Base-by-base conservation (phyloP, 345 rosid genomes). In the Aegle marmelos region DNA sequence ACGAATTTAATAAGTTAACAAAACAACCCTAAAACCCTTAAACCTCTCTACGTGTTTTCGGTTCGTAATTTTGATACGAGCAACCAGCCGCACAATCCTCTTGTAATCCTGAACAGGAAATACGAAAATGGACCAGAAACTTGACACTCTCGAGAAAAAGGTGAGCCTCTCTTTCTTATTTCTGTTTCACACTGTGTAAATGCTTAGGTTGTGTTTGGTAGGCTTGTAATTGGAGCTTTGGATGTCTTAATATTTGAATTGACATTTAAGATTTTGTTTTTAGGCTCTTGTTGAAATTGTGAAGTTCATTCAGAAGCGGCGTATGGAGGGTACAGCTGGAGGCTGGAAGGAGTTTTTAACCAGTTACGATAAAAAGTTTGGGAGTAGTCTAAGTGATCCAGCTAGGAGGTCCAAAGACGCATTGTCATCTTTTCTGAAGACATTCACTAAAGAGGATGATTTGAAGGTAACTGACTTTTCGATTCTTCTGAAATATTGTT, bases 281-380 rank as follows among this genome's bases (percentile, higher is more conserved):
- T 33, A 94, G 97, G 87, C 89, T 76, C 93, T 94, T 54, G 91
- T 84, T 61, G 91, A 90, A 2, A 70, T 91, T 17, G 98, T 94
- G 53, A 94, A 83, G 82, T 22, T 90, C 73, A 85, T 83, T 37
- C 98, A 94, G 76, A 89, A 86, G 66, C 82, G 87, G 70, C 83
- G 88, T 19, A 74, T 89, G 84, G 63, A 75, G 72, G 97, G 98
- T 13, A 59, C 73, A 0, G 72, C 82, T 0, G 98, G 98, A 74
- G 84, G 76, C 53, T 94, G 98, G 98, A 93, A 93, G 76, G 94
- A 90, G 0, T 94, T 94, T 78, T 76, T 94, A 39, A 85, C 85
- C 22, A 45, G 31, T 61, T 27, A 87, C 61, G 97, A 94, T 73
- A 85, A 67, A 58, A 89, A 81, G 76, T 25, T 87, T 1, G 98